A percentile compares a stretch with the other conserved stretches of the same genome.
phyloP scores from a whole-genome alignment of 2,329 filamentous ascomycete species.

The Ophiostoma sp. region DNA sequence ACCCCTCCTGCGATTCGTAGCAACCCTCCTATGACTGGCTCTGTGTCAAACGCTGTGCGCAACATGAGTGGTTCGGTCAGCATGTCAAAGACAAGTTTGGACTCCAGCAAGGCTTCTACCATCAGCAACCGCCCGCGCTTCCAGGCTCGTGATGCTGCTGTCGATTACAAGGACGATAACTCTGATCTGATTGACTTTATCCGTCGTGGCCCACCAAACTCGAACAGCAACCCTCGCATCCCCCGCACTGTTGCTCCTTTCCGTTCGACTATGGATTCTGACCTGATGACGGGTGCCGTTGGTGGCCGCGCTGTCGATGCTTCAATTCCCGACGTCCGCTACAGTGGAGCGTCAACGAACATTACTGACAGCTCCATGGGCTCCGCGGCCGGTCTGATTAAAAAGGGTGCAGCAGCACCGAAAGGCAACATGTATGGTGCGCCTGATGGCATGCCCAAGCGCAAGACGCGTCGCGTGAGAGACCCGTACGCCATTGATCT shows the following conservation, averaged over 20 bases:
- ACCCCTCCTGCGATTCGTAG: not conserved
- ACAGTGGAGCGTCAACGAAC: constrained; percentile 52
- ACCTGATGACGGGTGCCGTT: constrained; percentile 57
- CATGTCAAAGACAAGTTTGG: constrained; percentile 35
- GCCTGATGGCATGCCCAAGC: constrained; percentile 58
- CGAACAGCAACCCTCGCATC: constrained; percentile 57
- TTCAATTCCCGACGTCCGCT: constrained; percentile 50
- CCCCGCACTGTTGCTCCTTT: constrained; percentile 80
- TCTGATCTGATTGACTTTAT: constrained; percentile 95
- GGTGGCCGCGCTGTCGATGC: constrained; percentile 55
- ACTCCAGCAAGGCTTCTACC: constrained; percentile 37
- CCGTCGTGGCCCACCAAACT: constrained; percentile 70
- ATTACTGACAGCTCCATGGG: constrained; percentile 64
- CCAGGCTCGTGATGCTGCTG: constrained; percentile 65
- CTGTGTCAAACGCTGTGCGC: constrained; percentile 29
- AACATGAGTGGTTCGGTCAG: constrained; percentile 29
- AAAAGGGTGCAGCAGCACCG: constrained; percentile 24
- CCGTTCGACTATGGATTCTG: constrained; percentile 77
- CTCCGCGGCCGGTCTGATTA: constrained; percentile 67
- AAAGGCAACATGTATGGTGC: constrained; percentile 32
- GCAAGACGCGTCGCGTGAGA: constrained; percentile 70
- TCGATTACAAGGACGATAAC: constrained; percentile 59
- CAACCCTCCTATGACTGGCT: constrained; percentile 22
- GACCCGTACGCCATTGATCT: constrained; percentile 93
- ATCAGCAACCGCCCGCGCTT: constrained; percentile 45